phyloP scores from a whole-genome alignment of 2,329 filamentous ascomycete genomes.

The Chaetomiaceae sp. region DNA sequence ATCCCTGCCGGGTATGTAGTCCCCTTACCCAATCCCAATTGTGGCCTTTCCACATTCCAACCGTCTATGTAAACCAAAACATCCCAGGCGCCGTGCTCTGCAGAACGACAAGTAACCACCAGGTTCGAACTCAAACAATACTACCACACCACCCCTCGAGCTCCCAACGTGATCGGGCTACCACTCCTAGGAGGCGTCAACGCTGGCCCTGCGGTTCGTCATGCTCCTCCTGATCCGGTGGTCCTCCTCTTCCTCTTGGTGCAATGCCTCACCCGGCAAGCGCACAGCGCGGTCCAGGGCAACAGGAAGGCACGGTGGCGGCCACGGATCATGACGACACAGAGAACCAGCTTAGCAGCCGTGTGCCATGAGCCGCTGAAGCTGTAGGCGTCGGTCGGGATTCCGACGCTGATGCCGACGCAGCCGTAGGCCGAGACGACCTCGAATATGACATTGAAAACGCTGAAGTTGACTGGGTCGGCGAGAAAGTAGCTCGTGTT shows the following conservation, averaged over 20 bases:
- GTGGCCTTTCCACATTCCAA: no score
- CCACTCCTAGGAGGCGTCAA: conserved; percentile 20
- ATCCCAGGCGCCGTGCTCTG: no score
- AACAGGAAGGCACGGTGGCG: conserved; percentile 50
- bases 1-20: no score
- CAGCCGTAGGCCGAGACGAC: conserved; percentile 55
- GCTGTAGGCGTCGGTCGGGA: conserved; percentile 47
- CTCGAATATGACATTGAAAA: conserved; percentile 56
- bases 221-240: conserved; percentile 36
- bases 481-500: conserved; percentile 50
- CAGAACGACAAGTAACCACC: no score
- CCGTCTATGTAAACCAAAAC: no score
- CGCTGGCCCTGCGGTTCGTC: conserved; percentile 26
- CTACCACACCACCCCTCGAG: no score
- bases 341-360: conserved; percentile 52
- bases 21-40: no score
- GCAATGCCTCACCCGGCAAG: conserved; percentile 35
- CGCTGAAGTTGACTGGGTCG: conserved; percentile 49
- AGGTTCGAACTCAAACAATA: no score
- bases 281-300: conserved; percentile 50
- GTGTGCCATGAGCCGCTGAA: conserved; percentile 51
- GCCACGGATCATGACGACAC: conserved; percentile 52
- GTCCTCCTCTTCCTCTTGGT: conserved; percentile 39
- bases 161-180: no score
- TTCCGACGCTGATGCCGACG: conserved; percentile 53